phyloP scores from a whole-genome alignment of 805 yeast genomes.

The Candida coleopterorum region DNA sequence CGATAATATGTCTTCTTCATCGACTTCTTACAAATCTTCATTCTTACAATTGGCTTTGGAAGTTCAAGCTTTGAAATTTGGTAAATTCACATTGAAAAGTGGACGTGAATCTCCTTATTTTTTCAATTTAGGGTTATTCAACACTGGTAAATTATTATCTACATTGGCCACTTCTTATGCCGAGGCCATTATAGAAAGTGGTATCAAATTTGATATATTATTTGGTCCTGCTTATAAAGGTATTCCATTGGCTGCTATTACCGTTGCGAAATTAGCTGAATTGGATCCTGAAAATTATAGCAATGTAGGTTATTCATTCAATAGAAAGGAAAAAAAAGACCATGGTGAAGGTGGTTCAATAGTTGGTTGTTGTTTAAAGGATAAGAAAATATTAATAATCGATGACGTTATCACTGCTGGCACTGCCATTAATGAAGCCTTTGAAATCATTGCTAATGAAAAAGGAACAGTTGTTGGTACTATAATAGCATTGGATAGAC shows the following conservation, averaged over 20 bases:
- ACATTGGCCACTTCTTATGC: conserved; percentile 87
- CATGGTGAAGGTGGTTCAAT: conserved; percentile 98
- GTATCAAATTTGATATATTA: conserved; percentile 79
- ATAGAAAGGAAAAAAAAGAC: conserved; percentile 93
- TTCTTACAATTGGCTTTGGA: conserved; percentile 81
- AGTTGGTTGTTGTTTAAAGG: conserved; percentile 76
- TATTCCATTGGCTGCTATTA: conserved; percentile 89
- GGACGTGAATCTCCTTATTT: conserved; percentile 96
- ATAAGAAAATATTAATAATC: conserved; percentile 73
- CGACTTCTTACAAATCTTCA: conserved; percentile 45
- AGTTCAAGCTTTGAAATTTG: conserved; percentile 80
- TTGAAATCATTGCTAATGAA: conserved; percentile 64
- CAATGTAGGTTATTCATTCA: conserved; percentile 81
- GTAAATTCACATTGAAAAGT: conserved; percentile 82
- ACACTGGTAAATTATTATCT: conserved; percentile 73
- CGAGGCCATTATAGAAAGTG: conserved; percentile 74
- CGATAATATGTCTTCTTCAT: conserved; percentile 17
- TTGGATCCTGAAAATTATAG: conserved; percentile 76
- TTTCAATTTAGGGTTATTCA: conserved; percentile 88
- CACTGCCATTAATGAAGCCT: conserved; percentile 94
- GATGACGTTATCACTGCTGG: conserved; percentile 99
- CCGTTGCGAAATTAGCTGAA: conserved; percentile 89
- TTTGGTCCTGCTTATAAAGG: conserved; percentile 99
- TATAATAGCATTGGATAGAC: conserved; percentile 91
- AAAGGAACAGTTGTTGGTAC: conserved; percentile 77